A percentile compares a stretch with the other conserved stretches of the same genome.
Conservation (phyloP, 2,329 filamentous ascomycete genomes). For the Exserohilum turcica region DNA sequence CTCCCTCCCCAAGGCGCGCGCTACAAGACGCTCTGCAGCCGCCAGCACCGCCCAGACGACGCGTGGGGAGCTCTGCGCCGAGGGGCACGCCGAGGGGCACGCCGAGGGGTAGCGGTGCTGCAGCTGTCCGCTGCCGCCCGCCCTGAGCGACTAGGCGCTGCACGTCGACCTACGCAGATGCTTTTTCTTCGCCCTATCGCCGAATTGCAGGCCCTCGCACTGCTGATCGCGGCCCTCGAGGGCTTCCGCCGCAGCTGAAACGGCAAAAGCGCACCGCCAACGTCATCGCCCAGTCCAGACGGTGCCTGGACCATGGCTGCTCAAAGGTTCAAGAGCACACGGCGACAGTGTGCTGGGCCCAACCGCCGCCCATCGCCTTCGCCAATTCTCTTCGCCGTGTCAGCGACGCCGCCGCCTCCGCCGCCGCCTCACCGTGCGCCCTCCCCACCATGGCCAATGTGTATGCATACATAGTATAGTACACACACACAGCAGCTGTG, state of each 20-base stretch:
- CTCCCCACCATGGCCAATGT: not conserved
- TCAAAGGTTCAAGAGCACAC: conserved; percentile 23
- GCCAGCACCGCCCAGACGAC: conserved; percentile 18
- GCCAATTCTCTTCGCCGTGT: conserved; percentile 15
- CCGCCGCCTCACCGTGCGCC: conserved; percentile 1
- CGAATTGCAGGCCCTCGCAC: conserved; percentile 4
- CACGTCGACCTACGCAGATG: too few species aligned
- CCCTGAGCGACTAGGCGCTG: conserved; percentile 3
- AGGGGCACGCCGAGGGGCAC: too few species aligned
- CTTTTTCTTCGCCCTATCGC: too few species aligned
- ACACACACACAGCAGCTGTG: conserved; percentile 19
- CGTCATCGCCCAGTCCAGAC: conserved; percentile 31
- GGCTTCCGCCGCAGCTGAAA: conserved; percentile 27
- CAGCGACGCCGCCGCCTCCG: conserved; percentile 12
- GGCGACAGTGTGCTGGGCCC: conserved; percentile 12
- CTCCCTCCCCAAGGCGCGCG: conserved; percentile 6
- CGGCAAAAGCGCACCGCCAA: conserved; percentile 24
- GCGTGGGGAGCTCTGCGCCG: too few species aligned
- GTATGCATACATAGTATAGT: conserved; percentile 6
- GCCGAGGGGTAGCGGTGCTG: too few species aligned
- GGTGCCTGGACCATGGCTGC: conserved; percentile 17
- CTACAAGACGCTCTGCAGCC: conserved; percentile 17
- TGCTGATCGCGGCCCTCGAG: conserved; percentile 7
- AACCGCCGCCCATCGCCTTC: conserved; percentile 19
- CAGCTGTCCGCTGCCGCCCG: conserved; percentile 2